Evolutionary conservation across 2,329 filamentous ascomycete species (phyloP), one percentile per base, ranked within the genome.

Genomic region (Hypoxylon sp.): DNA sequence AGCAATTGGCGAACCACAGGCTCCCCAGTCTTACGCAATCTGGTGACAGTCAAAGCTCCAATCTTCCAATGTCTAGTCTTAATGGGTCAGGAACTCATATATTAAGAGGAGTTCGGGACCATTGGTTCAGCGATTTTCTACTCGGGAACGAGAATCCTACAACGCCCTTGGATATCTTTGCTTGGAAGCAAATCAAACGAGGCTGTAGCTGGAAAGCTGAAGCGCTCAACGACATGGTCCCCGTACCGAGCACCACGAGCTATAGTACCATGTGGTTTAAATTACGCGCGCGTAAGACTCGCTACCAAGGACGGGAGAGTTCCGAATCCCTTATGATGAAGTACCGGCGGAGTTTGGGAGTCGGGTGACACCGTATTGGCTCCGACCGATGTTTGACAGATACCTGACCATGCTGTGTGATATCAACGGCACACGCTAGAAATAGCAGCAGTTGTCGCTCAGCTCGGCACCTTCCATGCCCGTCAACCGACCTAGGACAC

Each of bases 401-500:
- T 16, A 48, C n/a, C n/a, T n/a, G 6, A 46, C n/a, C 25, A 50
- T 37, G 37, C 7, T 41, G 45, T 41, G 45, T 41, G 39, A 52
- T 51, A 57, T 57, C 23, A 23, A 47, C 37, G 11, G 32, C 6
- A 25, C 11, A 16, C 27, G 19, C 56, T 48, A 54, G 41, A 53
- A 61, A 65, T 58, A 58, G 58, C 45, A 50, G 25, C 41, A 32
- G 2, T 14, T 37, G 21, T 25, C n/a, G 25, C 41, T 21, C 37
- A 46, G 27, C 23, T 60, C 54, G 55, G 61, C 41, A 50, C 41
- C 39, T 56, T 59, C 11, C 32, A 48, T 12, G 14, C 43, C 61
- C 43, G 55, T 60, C 27, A 59, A 47, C 55, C 61, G 50, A 63
- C 19, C 12, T 23, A n/a, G 39, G 47, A 48, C 43, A 61, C 43